Conservation (phyloP, 768 basidiomycete genomes). For the Tricholoma terreum region DNA sequence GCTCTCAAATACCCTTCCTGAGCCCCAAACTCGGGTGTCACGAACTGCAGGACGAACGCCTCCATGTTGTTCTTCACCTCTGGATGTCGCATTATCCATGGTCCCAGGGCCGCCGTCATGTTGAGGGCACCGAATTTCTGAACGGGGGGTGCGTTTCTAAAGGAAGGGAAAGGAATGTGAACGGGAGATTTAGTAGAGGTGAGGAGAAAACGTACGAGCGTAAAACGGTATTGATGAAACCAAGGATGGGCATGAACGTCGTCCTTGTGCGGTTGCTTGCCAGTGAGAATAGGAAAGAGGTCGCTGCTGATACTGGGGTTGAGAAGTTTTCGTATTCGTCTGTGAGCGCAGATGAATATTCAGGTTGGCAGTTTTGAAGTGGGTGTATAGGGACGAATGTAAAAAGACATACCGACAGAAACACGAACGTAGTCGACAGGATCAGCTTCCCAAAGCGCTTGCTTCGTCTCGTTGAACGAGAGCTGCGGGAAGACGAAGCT, state of each 20-base stretch:
- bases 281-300: slow-evolving; percentile 75
- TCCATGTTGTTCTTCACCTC: slow-evolving; percentile 77
- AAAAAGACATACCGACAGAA: slow-evolving; percentile 54
- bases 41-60: slow-evolving; percentile 68
- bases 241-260: slow-evolving; percentile 78
- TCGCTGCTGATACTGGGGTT: slow-evolving; percentile 75
- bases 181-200: not conserved
- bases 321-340: slow-evolving; percentile 82
- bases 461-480: slow-evolving; percentile 66
- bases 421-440: slow-evolving; percentile 80
- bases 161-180: slow-evolving; percentile 9
- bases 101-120: slow-evolving; percentile 72
- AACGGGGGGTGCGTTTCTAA: slow-evolving; percentile 45
- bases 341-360: slow-evolving; percentile 22
- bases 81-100: slow-evolving; percentile 82
- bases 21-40: slow-evolving; percentile 68
- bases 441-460: slow-evolving; percentile 75
- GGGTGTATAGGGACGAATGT: not conserved
- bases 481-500: slow-evolving; percentile 85
- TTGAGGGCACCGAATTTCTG: slow-evolving; percentile 85
- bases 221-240: slow-evolving; percentile 73
- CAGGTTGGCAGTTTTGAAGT: not conserved
- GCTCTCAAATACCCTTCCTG: slow-evolving; percentile 72
- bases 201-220: slow-evolving; percentile 45
- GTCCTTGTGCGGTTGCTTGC: slow-evolving; percentile 77